Evolutionary conservation across 2,329 filamentous ascomycete genomes (phyloP), one percentile per base, ranked within the genome.

Genomic region (Phialocephala subalpina): DNA sequence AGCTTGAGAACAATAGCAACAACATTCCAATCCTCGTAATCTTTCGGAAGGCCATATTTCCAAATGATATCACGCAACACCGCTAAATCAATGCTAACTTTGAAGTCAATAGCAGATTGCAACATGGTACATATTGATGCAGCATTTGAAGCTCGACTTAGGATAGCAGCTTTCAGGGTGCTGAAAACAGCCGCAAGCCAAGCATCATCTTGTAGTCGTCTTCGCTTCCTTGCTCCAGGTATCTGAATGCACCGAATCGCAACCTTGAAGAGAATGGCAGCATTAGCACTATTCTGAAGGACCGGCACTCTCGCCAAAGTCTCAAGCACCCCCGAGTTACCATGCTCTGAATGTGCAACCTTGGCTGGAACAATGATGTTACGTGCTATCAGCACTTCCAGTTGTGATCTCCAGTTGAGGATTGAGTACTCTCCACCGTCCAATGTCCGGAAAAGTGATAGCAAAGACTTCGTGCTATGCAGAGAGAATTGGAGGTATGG

Each of bases 131-230:
- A 60, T 20, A 76, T 70, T 42, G 74, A 70, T 47, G 76, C 74
- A 58, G 69, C 72, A 62, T 71, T 62, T 29, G 67, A 53, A 3
- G 62, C 62, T 52, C 61, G 68, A 35, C 65, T 53, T n/a, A 66
- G 59, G 62, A 78, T 71, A n/a, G 71, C 68, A 62, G 68, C 56
- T 57, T 69, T 69, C 1, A 78, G 56, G 1, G 70, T 66, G 27
- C 79, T 77, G 62, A 84, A 84, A n/a, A 83, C 73, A 2, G 78
- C 78, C 71, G 84, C 82, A 58, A 86, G 71, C 83, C 83, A 86
- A 16, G 78, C 76, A 45, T 80, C 80, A 72, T 86, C 83, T 27
- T 79, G 73, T 8, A 78, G 78, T 68, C 81, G 79, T 69, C 82
- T 78, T 42, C 79, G 75, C 58, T 82, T 81, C 55, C 81, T 81